Conservation (phyloP, 1,139 yeast genomes). For the Yamadazyma taylorii region DNA sequence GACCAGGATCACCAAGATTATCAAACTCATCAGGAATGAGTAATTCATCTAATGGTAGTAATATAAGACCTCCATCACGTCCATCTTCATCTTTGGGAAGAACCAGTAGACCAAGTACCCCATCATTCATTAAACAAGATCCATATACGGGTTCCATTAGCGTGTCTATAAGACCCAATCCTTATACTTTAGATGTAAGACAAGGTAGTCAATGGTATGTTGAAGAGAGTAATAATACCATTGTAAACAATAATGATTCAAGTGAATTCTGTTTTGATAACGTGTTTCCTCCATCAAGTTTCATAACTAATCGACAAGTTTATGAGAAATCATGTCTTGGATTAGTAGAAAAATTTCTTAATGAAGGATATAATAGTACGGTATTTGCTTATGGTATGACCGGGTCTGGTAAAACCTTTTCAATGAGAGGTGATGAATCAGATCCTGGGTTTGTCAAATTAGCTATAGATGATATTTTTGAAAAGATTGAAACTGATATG, state of each 20-base stretch:
- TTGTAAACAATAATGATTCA: conserved; percentile 52
- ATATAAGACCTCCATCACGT: conserved; percentile 12
- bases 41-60: conserved; percentile 6
- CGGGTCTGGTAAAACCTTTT: conserved; percentile 91
- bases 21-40: too few species aligned
- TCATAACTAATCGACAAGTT: conserved; percentile 54
- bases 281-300: conserved; percentile 57
- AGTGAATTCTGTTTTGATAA: conserved; percentile 68
- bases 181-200: conserved; percentile 30
- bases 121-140: conserved; percentile 30
- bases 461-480: conserved; percentile 68
- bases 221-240: conserved; percentile 35
- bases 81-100: conserved; percentile 42
- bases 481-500: conserved; percentile 36
- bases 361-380: conserved; percentile 82
- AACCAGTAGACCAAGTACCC: conserved; percentile 39
- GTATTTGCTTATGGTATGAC: conserved; percentile 89
- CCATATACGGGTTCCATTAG: conserved; percentile 52
- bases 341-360: conserved; percentile 61
- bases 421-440: conserved; percentile 73
- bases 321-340: conserved; percentile 62
- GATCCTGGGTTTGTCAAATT: conserved; percentile 81
- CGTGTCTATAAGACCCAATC: conserved; percentile 57
- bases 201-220: conserved; percentile 44
- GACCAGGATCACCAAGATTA: conserved; percentile 23